These are phyloP conservation scores for Thuidium tamariscinum DNA, from an alignment of 225 moss, liverwort and hornwort genomes.

Conservation along the genomic window DNA sequence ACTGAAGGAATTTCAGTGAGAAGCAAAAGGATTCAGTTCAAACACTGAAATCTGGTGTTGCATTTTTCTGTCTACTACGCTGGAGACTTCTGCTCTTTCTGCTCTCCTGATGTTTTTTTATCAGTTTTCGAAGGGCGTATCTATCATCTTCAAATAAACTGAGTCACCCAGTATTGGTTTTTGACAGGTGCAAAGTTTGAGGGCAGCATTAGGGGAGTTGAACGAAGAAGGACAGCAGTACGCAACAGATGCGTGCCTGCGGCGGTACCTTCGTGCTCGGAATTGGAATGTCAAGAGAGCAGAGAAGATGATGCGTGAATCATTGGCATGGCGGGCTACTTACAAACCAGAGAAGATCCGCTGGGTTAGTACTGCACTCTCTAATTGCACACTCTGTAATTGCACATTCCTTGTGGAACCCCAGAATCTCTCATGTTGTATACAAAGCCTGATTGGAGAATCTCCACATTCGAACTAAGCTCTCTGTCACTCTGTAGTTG, in stretches of 20 bases:
- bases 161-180: not conserved
- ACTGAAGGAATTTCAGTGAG: not conserved
- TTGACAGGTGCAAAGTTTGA: conserved; percentile 53
- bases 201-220: conserved; percentile 44
- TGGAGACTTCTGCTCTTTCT: not conserved
- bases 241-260: conserved; percentile 52
- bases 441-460: no score
- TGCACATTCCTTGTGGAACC: not conserved
- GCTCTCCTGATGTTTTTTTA: not conserved
- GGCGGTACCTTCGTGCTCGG: conserved; percentile 66
- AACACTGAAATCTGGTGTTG: not conserved
- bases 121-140: not conserved
- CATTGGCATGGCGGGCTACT: conserved; percentile 65
- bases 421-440: not conserved
- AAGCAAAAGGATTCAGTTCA: not conserved
- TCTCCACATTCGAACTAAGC: no score
- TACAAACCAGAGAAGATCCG: conserved; percentile 71
- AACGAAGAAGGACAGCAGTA: conserved; percentile 38
- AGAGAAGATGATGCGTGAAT: conserved; percentile 73
- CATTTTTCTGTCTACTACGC: not conserved
- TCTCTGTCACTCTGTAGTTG: not conserved
- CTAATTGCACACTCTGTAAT: not conserved
- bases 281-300: conserved; percentile 73
- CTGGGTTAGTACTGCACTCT: conserved; percentile 42
- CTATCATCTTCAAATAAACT: not conserved